phyloP scores from a whole-genome alignment of 371 early-diverging fungal genomes.

The Mortierella sp. region DNA sequence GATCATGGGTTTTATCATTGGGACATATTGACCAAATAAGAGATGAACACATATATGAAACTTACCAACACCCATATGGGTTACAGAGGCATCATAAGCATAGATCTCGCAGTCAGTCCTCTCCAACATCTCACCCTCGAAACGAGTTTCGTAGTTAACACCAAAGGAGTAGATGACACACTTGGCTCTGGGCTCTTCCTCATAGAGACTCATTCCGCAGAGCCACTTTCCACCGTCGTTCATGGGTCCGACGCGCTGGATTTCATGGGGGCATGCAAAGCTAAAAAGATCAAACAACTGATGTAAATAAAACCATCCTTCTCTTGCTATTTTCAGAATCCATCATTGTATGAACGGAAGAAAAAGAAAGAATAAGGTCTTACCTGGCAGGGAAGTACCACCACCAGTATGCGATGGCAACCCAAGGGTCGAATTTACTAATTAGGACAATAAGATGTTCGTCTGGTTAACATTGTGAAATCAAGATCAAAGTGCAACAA shows the following conservation, averaged over 20 bases:
- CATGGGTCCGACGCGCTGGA: conserved; percentile 49
- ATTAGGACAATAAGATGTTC: neutral
- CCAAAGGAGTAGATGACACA: conserved; percentile 52
- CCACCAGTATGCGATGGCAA: conserved; percentile 29
- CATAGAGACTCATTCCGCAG: conserved; percentile 49
- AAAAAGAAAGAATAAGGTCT: conserved; percentile 1
- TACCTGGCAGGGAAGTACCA: conserved; percentile 54
- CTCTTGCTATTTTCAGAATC: too few species aligned
- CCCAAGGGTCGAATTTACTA: conserved; percentile 35
- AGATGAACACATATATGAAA: neutral
- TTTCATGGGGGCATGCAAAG: conserved; percentile 46
- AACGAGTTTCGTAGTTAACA: conserved; percentile 48
- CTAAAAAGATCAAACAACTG: neutral
- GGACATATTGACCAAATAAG: too few species aligned
- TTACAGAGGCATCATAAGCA: conserved; percentile 48
- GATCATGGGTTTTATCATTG: too few species aligned
- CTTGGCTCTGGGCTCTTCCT: conserved; percentile 44
- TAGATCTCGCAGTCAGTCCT: conserved; percentile 47
- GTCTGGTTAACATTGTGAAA: too few species aligned
- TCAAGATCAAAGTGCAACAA: too few species aligned
- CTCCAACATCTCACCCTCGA: conserved; percentile 50
- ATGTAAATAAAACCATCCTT: neutral
- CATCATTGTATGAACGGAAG: neutral
- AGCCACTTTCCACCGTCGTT: conserved; percentile 51
- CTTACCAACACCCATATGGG: conserved; percentile 45